Evolutionary conservation across 2,329 filamentous ascomycete genomes (phyloP).

Genomic region (Colletotrichum musae): DNA sequence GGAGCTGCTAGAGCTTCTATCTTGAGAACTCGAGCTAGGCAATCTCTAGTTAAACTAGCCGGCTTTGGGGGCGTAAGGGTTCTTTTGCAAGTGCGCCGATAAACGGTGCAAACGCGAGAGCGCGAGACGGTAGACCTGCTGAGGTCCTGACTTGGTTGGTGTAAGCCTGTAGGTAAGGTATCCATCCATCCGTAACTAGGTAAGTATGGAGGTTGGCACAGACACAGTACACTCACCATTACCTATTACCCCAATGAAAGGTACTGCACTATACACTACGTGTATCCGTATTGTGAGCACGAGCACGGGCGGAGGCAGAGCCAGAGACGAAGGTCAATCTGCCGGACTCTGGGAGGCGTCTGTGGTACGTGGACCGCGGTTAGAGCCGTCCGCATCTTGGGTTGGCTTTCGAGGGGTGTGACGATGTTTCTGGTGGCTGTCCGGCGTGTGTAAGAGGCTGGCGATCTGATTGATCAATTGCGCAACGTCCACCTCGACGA

Average conservation of each 20-base stretch:
- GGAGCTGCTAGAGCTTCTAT: slow-evolving; percentile 32
- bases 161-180: too few relatives aligned
- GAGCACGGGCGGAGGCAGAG: not conserved
- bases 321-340: not conserved
- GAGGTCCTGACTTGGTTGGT: too few relatives aligned
- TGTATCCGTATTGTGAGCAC: too few relatives aligned
- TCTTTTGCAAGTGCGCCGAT: slow-evolving; percentile 26
- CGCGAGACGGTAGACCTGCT: not conserved
- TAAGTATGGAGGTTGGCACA: too few relatives aligned
- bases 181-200: too few relatives aligned
- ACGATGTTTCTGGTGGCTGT: too few relatives aligned
- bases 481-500: slow-evolving; percentile 2
- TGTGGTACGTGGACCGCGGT: slow-evolving; percentile 11
- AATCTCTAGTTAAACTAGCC: slow-evolving; percentile 13
- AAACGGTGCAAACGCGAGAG: slow-evolving; percentile 17
- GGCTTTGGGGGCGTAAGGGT: slow-evolving; percentile 14
- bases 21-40: slow-evolving; percentile 34
- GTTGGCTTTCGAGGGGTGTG: too few relatives aligned
- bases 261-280: too few relatives aligned
- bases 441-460: slow-evolving; percentile 1
- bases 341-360: slow-evolving; percentile 7
- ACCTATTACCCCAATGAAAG: too few relatives aligned
- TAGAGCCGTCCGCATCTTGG: not conserved
- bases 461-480: slow-evolving; percentile 2
- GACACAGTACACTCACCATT: too few relatives aligned